These are phyloP conservation scores for Cyclotella cryptica DNA, from an alignment of 108 stramenopile genomes.

Conservation along the genomic window DNA sequence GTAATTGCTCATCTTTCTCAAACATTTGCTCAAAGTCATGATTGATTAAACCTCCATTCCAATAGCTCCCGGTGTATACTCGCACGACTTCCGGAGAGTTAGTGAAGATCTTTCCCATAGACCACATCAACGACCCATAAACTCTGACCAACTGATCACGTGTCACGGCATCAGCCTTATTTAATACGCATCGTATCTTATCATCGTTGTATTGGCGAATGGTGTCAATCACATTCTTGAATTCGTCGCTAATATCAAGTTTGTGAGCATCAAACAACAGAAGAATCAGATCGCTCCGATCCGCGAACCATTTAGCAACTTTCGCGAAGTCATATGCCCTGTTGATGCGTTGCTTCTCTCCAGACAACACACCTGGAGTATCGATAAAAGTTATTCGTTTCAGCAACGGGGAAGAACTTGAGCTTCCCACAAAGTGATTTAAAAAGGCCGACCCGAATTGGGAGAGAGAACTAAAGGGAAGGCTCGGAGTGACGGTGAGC, in stretches of 20 bases:
- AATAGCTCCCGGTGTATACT: slow-evolving; percentile 84
- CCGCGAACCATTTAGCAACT: slow-evolving; percentile 81
- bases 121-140: slow-evolving; percentile 92
- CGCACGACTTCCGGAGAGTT: slow-evolving; percentile 72
- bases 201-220: slow-evolving; percentile 66
- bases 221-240: slow-evolving; percentile 76
- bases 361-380: slow-evolving; percentile 88
- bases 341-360: slow-evolving; percentile 86
- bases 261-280: slow-evolving; percentile 87
- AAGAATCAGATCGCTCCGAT: slow-evolving; percentile 82
- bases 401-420: slow-evolving; percentile 48
- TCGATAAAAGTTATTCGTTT: slow-evolving; percentile 82
- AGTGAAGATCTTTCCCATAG: slow-evolving; percentile 79
- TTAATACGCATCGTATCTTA: slow-evolving; percentile 85
- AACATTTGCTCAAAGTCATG: slow-evolving; percentile 67
- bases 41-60: slow-evolving; percentile 71
- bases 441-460: slow-evolving; percentile 82
- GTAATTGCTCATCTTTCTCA: slow-evolving; percentile 73
- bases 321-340: slow-evolving; percentile 67
- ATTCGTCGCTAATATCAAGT: slow-evolving; percentile 88
- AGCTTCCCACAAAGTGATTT: slow-evolving; percentile 59
- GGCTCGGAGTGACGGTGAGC: slow-evolving; percentile 77
- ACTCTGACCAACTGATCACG: slow-evolving; percentile 86
- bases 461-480: slow-evolving; percentile 65
- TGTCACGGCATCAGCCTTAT: slow-evolving; percentile 87